Evolutionary conservation across 1,139 yeast genomes (phyloP), one percentile per base, ranked within the genome.

Genomic region (Magnusiomyces fungicola): DNA sequence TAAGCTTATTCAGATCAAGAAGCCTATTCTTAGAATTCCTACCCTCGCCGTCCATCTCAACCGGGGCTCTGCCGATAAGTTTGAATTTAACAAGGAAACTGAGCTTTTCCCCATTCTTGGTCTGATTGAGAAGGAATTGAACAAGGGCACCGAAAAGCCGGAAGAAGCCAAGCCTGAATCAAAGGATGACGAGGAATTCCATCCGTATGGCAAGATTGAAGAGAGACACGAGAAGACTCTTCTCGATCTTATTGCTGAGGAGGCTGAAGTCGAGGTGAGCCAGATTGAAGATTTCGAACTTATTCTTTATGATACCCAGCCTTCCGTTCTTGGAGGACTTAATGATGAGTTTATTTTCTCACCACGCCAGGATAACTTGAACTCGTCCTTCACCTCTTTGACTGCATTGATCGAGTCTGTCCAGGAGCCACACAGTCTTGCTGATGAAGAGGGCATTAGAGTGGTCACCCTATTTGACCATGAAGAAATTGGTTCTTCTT

Each of bases 21-120:
- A 78, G 65, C 97, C 98, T 1, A 69, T 92, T 52, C 73, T 92
- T 61, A 80, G 96, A 63, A 90, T 92, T 52, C 98, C 97, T 39
- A 89, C 97, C 1, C 74, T 92, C 64, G 98, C 98, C 18, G 90
- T 92, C 56, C 98, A 92, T 67, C 74, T 92, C 58, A 83, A 87
- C 61, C 77, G 95, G 56, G 87, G 79, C 39, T 87, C 81, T 44
- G 80, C 81, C 61, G 73, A 73, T 51, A 87, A 86, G 65, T 86
- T 92, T 61, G 96, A 88, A 63, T 87, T 89, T 69, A 88, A 92
- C 70, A 84, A 81, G 63, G 98, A 92, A 69, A 77, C 89, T 1
- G 89, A 92, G 54, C 70, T 92, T 61, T 72, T 81, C 42, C 98
- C 98, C 23, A 83, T 92, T 63, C 85, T 92, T 2, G 97, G 96